phyloP scores from a whole-genome alignment of 2,329 filamentous ascomycete species.

The Cladosporium velox region DNA sequence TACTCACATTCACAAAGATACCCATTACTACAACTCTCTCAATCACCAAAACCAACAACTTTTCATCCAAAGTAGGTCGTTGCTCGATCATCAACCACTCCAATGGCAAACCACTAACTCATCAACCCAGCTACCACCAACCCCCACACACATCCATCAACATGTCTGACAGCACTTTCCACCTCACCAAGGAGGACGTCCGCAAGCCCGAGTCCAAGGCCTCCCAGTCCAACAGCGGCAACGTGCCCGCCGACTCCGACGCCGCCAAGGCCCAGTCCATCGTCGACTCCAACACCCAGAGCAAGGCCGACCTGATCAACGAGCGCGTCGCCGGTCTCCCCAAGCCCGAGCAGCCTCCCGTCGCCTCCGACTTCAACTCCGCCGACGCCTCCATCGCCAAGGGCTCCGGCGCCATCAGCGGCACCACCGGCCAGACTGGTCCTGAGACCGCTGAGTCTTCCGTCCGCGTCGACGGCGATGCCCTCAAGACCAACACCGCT shows the following conservation, averaged over 20 bases:
- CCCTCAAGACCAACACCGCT: slow-evolving; percentile 56
- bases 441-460: slow-evolving; percentile 57
- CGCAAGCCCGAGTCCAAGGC: slow-evolving; percentile 50
- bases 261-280: slow-evolving; percentile 43
- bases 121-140: slow-evolving; percentile 1
- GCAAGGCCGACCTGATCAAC: slow-evolving; percentile 67
- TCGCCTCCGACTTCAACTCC: slow-evolving; percentile 77
- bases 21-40: neutral
- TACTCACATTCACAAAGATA: slow-evolving; percentile 7
- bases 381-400: slow-evolving; percentile 69
- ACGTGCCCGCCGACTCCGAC: slow-evolving; percentile 47
- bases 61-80: neutral
- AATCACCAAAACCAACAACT: neutral
- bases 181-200: slow-evolving; percentile 52
- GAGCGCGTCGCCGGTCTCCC: slow-evolving; percentile 72
- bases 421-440: slow-evolving; percentile 49
- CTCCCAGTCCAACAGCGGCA: slow-evolving; percentile 44
- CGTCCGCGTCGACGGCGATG: slow-evolving; percentile 52
- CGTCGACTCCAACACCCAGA: slow-evolving; percentile 34
- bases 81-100: neutral
- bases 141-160: slow-evolving; percentile 18
- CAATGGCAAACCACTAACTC: slow-evolving; percentile 3
- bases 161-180: slow-evolving; percentile 45
- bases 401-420: slow-evolving; percentile 61
- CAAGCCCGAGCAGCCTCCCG: slow-evolving; percentile 74